Evolutionary conservation across 176 grass and related monocot species (phyloP).

Genomic region (Rhynchospora pubera): DNA sequence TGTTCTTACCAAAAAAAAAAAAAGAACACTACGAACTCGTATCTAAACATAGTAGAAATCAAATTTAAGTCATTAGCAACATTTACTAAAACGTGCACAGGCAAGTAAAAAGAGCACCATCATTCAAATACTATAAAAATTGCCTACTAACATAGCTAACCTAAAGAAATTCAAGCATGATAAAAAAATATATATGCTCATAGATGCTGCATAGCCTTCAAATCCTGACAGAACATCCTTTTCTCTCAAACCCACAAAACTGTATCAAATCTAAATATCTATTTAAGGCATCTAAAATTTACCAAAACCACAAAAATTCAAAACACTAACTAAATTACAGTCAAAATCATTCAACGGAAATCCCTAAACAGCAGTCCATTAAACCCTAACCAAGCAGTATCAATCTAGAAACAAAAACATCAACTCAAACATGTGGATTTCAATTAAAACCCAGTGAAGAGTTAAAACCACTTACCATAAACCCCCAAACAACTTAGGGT

Average conservation of each 20-base stretch:
- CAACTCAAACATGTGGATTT: background rate
- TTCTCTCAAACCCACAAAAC: background rate
- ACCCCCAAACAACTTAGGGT: background rate
- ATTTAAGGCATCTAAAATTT: background rate
- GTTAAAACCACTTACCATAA: background rate
- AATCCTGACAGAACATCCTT: background rate
- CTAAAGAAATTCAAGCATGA: background rate
- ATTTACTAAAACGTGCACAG: background rate
- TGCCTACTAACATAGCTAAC: background rate
- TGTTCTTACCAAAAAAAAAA: background rate
- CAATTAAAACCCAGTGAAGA: background rate
- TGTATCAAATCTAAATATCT: background rate
- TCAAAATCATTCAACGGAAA: too few relatives aligned
- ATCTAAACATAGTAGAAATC: background rate
- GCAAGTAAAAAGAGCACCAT: background rate
- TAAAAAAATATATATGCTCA: background rate
- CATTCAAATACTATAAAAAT: background rate
- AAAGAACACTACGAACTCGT: background rate
- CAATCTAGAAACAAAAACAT: background rate
- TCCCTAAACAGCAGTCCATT: background rate
- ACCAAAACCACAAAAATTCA: background rate
- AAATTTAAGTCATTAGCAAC: background rate
- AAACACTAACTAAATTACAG: background rate
- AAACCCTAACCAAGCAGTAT: background rate
- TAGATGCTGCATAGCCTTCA: background rate